Percentiles rank a stretch among this genome's conserved stretches.
These are phyloP conservation scores for Tolypocladium inflatum DNA, from an alignment of 2,329 filamentous ascomycete genomes.

Conservation along the genomic window DNA sequence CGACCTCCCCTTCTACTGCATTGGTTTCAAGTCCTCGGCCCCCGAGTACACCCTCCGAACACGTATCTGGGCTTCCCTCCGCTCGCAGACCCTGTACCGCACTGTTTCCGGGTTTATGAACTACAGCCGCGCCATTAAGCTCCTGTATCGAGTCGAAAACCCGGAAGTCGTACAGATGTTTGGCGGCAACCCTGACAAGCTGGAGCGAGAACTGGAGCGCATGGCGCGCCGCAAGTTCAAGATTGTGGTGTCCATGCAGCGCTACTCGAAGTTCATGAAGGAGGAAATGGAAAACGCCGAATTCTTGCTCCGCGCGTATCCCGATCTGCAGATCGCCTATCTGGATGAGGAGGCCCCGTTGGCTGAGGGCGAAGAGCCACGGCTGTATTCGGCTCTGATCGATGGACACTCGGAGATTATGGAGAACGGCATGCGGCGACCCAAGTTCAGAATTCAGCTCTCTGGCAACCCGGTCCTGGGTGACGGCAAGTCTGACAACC, in stretches of 20 bases:
- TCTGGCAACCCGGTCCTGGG: conserved; percentile 97
- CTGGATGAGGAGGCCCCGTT: conserved; percentile 87
- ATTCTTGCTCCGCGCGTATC: conserved; percentile 93
- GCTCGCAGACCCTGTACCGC: conserved; percentile 93
- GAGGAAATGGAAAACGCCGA: conserved; percentile 99
- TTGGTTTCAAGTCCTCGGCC: conserved; percentile 98
- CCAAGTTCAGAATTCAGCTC: conserved; percentile 95
- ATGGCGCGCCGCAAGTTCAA: conserved; percentile 99
- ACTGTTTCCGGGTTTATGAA: conserved; percentile 99
- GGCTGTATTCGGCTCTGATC: conserved; percentile 89
- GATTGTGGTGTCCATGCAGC: conserved; percentile 95
- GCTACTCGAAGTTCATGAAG: conserved; percentile 98
- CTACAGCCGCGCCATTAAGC: conserved; percentile 97
- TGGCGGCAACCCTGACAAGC: conserved; percentile 95
- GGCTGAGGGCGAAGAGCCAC: conserved; percentile 87
- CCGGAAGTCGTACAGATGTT: conserved; percentile 99
- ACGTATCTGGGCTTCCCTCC: conserved; percentile 96
- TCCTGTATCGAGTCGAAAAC: conserved; percentile 96
- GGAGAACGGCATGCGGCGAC: conserved; percentile 93
- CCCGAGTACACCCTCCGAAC: conserved; percentile 97
- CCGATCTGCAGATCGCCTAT: conserved; percentile 97
- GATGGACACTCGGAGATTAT: conserved; percentile 97
- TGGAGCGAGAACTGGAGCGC: conserved; percentile 91
- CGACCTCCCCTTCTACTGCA: conserved; percentile 98
- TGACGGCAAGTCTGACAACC: conserved; percentile 98